Conservation (phyloP, 176 grass and related monocot species). For the Tillandsia fasciculata region DNA sequence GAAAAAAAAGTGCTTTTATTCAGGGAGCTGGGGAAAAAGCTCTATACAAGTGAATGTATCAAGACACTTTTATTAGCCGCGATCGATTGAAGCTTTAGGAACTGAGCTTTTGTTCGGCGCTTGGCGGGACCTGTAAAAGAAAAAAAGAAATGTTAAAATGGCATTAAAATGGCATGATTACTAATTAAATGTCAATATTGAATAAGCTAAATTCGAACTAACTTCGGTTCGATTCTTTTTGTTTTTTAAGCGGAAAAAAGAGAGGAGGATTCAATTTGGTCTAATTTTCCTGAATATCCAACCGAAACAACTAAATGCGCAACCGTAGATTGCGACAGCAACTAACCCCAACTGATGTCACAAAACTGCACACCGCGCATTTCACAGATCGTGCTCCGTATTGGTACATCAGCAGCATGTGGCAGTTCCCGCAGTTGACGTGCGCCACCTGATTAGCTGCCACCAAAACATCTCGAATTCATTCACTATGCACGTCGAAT, state of each 20-base stretch:
- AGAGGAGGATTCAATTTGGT: background rate
- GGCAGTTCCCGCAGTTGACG: slow-evolving; percentile 82
- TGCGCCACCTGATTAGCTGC: slow-evolving; percentile 94
- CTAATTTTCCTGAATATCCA: too few species aligned
- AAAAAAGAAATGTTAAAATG: background rate
- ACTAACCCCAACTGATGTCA: slow-evolving; percentile 71
- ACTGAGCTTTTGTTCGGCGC: slow-evolving; percentile 65
- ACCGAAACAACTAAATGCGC: background rate
- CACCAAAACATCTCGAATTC: slow-evolving; percentile 11
- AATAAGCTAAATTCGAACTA: background rate
- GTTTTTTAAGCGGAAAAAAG: background rate
- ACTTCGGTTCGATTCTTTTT: background rate
- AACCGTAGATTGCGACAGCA: slow-evolving; percentile 6
- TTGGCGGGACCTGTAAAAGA: slow-evolving; percentile 45
- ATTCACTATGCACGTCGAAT: background rate
- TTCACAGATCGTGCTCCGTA: slow-evolving; percentile 93
- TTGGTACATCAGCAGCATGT: slow-evolving; percentile 99
- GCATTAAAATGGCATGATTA: slow-evolving; percentile 3
- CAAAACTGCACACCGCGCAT: slow-evolving; percentile 85
- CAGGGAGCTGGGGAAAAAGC: too few species aligned
- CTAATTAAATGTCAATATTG: too few species aligned
- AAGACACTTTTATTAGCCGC: slow-evolving; percentile 19
- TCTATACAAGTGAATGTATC: background rate
- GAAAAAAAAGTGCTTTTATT: too few species aligned
- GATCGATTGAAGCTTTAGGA: slow-evolving; percentile 29